Base-by-base conservation (phyloP, 768 basidiomycete species). In the Scleroderma bovista region DNA sequence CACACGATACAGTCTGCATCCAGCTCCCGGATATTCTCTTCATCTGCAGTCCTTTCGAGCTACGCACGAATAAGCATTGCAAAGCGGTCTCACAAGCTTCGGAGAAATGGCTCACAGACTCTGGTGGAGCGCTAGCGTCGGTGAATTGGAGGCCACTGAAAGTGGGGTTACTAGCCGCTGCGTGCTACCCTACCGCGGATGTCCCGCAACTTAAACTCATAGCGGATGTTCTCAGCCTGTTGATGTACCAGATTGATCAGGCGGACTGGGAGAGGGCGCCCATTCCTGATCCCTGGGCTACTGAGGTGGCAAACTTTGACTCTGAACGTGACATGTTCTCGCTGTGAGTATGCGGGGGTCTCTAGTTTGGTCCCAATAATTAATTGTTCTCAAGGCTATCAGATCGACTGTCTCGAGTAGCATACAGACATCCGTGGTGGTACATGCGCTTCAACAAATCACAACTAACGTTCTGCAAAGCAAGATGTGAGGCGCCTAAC, bases 121-220 rank as follows among this genome's bases (percentile, higher is more conserved):
- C 50, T 3, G 63, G 61, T 7, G 29, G 67, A 37, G 19, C 31
- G 1, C 56, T 66, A 40, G 43, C 52, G 29, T 54, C 59, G 19
- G 52, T 54, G 54, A 17, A 52, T 1, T 67, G 65, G 65, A 44
- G 49, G 10, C 56, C 43, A 24, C 60, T 66, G 42, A 76, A 74
- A 51, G 59, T 70, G 5, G 81, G 80, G 1, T 65, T 86, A 20
- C 70, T 83, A 24, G 80, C 79, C 1, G 71, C 80, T 2, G 70
- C 83, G 2, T 82, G 80, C 57, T 77, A 79, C 55, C 83, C 84
- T 8, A 73, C 66, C 2, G 78, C 76, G 54, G 83, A 84, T 57
- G 64, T 68, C 8, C 66, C 79, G 1, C 84, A 85, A 60, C 65
- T 86, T 20, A 66, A 71, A 29, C 66, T 81, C 32, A 64, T 78